A percentile compares a stretch with the other conserved stretches of the same genome.
phyloP scores from a whole-genome alignment of 2,329 filamentous ascomycete genomes.

The Claviceps capensis region DNA sequence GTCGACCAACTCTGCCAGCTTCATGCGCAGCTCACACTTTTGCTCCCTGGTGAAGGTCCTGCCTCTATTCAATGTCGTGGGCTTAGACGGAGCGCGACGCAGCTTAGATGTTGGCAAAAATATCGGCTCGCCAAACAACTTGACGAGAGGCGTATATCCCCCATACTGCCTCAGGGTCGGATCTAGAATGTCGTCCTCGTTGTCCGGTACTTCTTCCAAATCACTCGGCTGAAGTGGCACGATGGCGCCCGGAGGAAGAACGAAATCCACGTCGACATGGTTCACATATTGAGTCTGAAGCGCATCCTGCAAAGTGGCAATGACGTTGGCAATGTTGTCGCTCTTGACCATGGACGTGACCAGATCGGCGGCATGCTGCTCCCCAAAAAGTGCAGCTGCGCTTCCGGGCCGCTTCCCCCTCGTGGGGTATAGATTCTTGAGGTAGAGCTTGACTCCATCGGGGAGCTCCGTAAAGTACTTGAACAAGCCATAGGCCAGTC shows the following conservation, averaged over 20 bases:
- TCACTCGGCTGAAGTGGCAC: constrained; percentile 47
- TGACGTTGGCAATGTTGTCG: constrained; percentile 60
- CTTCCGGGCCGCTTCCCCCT: constrained; percentile 47
- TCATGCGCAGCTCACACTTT: constrained; percentile 72
- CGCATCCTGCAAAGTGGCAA: constrained; percentile 59
- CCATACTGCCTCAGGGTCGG: constrained; percentile 59
- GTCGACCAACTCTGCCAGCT: constrained; percentile 80
- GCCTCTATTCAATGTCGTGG: constrained; percentile 64
- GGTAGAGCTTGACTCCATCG: constrained; percentile 56
- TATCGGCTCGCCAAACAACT: constrained; percentile 66
- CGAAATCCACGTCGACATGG: constrained; percentile 77
- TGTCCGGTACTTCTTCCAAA: constrained; percentile 42
- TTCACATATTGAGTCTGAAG: constrained; percentile 70
- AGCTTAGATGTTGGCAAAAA: constrained; percentile 79
- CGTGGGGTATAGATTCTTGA: constrained; percentile 45
- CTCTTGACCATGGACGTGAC: constrained; percentile 74
- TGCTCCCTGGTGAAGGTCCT: constrained; percentile 69
- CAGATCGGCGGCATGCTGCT: constrained; percentile 85
- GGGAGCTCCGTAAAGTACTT: constrained; percentile 91
- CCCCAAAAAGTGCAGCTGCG: constrained; percentile 61
- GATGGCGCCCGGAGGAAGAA: constrained; percentile 68
- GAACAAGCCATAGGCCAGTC: constrained; percentile 78
- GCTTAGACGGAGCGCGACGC: constrained; percentile 74
- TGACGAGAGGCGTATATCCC: constrained; percentile 61
- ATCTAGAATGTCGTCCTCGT: constrained; percentile 53